Conservation (phyloP, 495 filamentous ascomycete genomes). For the Xylaria bambusicola region DNA sequence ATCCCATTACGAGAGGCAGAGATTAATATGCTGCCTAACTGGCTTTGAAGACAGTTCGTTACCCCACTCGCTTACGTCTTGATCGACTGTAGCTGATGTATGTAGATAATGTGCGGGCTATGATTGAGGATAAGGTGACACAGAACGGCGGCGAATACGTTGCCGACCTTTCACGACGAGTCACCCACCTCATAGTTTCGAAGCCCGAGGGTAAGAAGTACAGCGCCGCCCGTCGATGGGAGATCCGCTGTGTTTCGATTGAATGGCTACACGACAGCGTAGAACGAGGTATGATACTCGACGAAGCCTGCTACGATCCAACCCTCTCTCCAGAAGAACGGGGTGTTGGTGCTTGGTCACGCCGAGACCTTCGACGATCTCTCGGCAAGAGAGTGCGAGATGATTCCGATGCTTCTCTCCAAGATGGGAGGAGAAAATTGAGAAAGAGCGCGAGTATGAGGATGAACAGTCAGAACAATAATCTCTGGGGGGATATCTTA, state of each 20-base stretch:
- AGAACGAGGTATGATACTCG: slow-evolving; percentile 88
- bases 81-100: slow-evolving; percentile 18
- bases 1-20: slow-evolving; percentile 33
- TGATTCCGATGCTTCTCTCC: slow-evolving; percentile 22
- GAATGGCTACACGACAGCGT: slow-evolving; percentile 88
- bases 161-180: slow-evolving; percentile 79
- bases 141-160: slow-evolving; percentile 78
- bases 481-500: slow-evolving; percentile 87
- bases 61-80: background rate
- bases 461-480: slow-evolving; percentile 73
- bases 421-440: slow-evolving; percentile 66
- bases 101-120: slow-evolving; percentile 65
- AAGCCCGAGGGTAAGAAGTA: slow-evolving; percentile 85
- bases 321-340: slow-evolving; percentile 65
- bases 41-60: slow-evolving; percentile 82
- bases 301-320: slow-evolving; percentile 82
- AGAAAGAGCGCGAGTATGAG: slow-evolving; percentile 79
- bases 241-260: slow-evolving; percentile 70
- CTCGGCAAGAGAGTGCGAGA: slow-evolving; percentile 44
- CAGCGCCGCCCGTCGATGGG: slow-evolving; percentile 77
- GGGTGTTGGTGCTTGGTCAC: slow-evolving; percentile 79
- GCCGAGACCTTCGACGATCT: slow-evolving; percentile 41
- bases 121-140: slow-evolving; percentile 61
- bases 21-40: slow-evolving; percentile 80
- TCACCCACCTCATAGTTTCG: slow-evolving; percentile 84